Conservation (phyloP, 495 filamentous ascomycete genomes). For the Penicillium pulvis region DNA sequence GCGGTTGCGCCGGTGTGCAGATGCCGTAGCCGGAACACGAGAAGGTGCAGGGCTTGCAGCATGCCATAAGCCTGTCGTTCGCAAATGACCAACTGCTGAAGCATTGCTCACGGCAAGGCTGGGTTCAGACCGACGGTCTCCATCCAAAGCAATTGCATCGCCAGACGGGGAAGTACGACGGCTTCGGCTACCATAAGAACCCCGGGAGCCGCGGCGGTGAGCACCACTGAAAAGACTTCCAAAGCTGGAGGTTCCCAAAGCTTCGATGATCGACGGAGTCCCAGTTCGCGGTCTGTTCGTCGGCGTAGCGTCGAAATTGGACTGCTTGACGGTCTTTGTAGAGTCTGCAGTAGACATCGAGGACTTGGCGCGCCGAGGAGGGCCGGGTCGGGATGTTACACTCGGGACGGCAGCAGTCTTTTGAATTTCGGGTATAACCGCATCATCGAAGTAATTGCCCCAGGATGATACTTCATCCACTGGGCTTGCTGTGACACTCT, state of each 20-base stretch:
- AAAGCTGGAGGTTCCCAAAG: slow-evolving; percentile 49
- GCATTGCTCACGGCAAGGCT: slow-evolving; percentile 63
- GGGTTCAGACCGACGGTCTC: slow-evolving; percentile 65
- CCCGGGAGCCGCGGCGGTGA: slow-evolving; percentile 51
- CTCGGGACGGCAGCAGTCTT: slow-evolving; percentile 35
- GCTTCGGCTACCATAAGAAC: slow-evolving; percentile 48
- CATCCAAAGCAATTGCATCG: slow-evolving; percentile 56
- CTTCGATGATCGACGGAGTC: slow-evolving; percentile 49
- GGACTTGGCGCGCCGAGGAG: slow-evolving; percentile 54
- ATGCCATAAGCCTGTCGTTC: slow-evolving; percentile 50
- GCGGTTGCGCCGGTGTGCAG: slow-evolving; percentile 38
- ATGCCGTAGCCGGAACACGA: slow-evolving; percentile 1
- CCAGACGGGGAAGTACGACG: slow-evolving; percentile 56
- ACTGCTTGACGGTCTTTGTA: slow-evolving; percentile 58
- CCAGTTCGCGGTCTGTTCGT: slow-evolving; percentile 40
- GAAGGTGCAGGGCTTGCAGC: slow-evolving; percentile 21
- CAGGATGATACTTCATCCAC: slow-evolving; percentile 46
- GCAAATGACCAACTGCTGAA: slow-evolving; percentile 63
- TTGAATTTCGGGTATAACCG: slow-evolving; percentile 28
- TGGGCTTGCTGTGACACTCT: slow-evolving; percentile 77
- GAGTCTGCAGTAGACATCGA: slow-evolving; percentile 65
- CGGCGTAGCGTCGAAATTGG: slow-evolving; percentile 27
- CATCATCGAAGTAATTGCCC: slow-evolving; percentile 43
- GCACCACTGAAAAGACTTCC: slow-evolving; percentile 61
- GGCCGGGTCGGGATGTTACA: slow-evolving; percentile 44